phyloP scores from a whole-genome alignment of 2,329 filamentous ascomycete species.

The Diaporthe sp. region DNA sequence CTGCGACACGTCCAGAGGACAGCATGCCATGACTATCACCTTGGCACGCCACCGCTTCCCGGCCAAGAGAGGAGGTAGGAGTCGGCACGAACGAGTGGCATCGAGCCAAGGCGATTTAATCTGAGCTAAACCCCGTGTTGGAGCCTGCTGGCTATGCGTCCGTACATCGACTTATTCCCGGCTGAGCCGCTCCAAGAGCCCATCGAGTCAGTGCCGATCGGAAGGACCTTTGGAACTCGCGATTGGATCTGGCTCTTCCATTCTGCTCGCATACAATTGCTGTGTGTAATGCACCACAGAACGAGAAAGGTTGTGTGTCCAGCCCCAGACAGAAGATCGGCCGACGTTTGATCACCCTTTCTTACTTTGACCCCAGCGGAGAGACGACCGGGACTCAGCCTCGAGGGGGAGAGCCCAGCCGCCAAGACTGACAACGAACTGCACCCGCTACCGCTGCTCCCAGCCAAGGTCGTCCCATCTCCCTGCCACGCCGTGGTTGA shows the following conservation, averaged over 20 bases:
- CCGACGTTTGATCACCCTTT: slow-evolving; percentile 27
- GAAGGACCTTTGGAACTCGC: neutral
- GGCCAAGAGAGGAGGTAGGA: slow-evolving; percentile 9
- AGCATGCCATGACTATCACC: slow-evolving; percentile 15
- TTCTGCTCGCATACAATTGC: neutral
- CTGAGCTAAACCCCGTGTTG: slow-evolving; percentile 13
- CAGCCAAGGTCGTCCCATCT: slow-evolving; percentile 25
- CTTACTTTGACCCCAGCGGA: slow-evolving; percentile 1
- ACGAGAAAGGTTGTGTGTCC: neutral
- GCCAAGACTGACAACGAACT: slow-evolving; percentile 17
- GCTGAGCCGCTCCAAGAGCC: slow-evolving; percentile 18
- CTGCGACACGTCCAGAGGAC: neutral
- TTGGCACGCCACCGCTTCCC: slow-evolving; percentile 11
- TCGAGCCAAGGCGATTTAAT: slow-evolving; percentile 18
- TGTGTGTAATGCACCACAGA: neutral
- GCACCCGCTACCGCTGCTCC: neutral
- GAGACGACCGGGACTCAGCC: neutral
- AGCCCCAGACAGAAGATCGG: slow-evolving; percentile 24
- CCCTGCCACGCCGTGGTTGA: neutral
- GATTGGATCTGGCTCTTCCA: neutral
- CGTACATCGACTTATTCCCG: neutral
- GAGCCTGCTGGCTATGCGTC: neutral
- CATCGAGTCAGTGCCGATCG: slow-evolving; percentile 17
- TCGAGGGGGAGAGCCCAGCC: neutral
- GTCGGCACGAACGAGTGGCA: slow-evolving; percentile 11